A percentile compares a stretch with the other conserved stretches of the same genome.
Evolutionary conservation across 2,329 filamentous ascomycete genomes (phyloP).

Genomic region (Scedosporium boydii): DNA sequence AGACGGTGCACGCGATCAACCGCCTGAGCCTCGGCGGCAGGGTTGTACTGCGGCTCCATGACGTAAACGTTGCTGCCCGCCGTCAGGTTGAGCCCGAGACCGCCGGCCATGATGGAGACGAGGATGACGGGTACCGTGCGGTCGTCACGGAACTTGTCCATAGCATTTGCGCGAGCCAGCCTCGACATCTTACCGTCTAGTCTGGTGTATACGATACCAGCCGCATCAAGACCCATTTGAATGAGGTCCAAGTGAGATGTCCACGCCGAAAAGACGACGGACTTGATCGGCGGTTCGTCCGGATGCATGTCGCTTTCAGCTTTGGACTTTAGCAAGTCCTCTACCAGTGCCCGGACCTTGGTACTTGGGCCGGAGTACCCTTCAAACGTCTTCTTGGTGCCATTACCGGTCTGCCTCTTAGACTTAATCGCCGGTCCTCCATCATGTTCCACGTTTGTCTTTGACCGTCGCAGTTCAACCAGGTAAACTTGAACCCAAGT

Average conservation of each 20-base stretch:
- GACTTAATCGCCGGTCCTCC: slow-evolving; percentile 27
- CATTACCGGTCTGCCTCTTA: slow-evolving; percentile 15
- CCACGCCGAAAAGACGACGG: slow-evolving; percentile 94
- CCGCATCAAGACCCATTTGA: slow-evolving; percentile 63
- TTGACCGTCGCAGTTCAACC: slow-evolving; percentile 58
- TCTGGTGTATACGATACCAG: slow-evolving; percentile 61
- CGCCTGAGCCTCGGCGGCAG: slow-evolving; percentile 87
- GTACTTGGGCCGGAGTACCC: slow-evolving; percentile 81
- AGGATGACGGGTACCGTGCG: slow-evolving; percentile 67
- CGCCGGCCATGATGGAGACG: slow-evolving; percentile 86
- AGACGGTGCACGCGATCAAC: slow-evolving; percentile 87
- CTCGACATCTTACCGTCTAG: slow-evolving; percentile 87
- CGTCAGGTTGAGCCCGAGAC: slow-evolving; percentile 84
- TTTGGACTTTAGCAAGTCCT: slow-evolving; percentile 59
- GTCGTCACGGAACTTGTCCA: slow-evolving; percentile 70
- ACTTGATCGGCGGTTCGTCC: slow-evolving; percentile 71
- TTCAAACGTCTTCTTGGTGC: slow-evolving; percentile 25
- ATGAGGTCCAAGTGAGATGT: slow-evolving; percentile 91
- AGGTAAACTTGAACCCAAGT: slow-evolving; percentile 53
- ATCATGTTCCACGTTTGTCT: slow-evolving; percentile 47
- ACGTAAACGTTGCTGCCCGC: slow-evolving; percentile 81
- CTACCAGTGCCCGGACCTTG: slow-evolving; percentile 75
- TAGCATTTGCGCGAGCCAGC: slow-evolving; percentile 59
- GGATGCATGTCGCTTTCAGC: slow-evolving; percentile 51
- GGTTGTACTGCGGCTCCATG: slow-evolving; percentile 98